These are phyloP conservation scores for Papiliotrema laurentii DNA, from an alignment of 1,284 basidiomycete species.

Conservation along the genomic window DNA sequence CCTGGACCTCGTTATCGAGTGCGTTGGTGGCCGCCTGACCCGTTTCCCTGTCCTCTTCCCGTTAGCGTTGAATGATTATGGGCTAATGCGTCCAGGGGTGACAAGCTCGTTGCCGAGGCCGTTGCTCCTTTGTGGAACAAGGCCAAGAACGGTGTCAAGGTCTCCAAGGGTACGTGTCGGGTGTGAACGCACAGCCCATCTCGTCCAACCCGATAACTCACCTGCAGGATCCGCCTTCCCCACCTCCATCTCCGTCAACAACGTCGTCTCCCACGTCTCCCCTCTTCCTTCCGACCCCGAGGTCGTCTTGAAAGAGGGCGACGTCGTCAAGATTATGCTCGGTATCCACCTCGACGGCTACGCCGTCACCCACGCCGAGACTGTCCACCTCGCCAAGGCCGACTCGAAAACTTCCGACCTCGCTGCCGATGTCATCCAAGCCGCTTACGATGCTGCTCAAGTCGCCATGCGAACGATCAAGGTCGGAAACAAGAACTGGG, in stretches of 20 bases:
- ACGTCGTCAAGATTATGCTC: conserved; percentile 93
- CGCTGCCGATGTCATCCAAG: conserved; percentile 85
- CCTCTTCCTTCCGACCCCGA: conserved; percentile 55
- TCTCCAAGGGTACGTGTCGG: conserved; percentile 67
- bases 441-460: conserved; percentile 89
- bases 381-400: conserved; percentile 73
- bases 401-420: conserved; percentile 58
- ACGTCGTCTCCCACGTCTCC: conserved; percentile 56
- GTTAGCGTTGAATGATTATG: neutral
- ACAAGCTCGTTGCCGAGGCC: conserved; percentile 83
- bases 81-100: conserved; percentile 54
- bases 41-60: neutral
- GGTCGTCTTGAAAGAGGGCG: conserved; percentile 79
- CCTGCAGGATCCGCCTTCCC: conserved; percentile 85
- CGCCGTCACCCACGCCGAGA: conserved; percentile 68
- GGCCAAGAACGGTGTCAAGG: conserved; percentile 75
- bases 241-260: conserved; percentile 86
- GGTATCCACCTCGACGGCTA: conserved; percentile 93
- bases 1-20: conserved; percentile 80
- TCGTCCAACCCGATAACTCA: neutral
- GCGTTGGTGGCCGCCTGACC: conserved; percentile 15
- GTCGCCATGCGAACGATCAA: conserved; percentile 81
- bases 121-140: conserved; percentile 87
- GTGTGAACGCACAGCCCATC: neutral
- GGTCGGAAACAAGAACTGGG: conserved; percentile 90